Conservation (phyloP, 1,284 basidiomycete species). For the Ceratobasidium sp. region DNA sequence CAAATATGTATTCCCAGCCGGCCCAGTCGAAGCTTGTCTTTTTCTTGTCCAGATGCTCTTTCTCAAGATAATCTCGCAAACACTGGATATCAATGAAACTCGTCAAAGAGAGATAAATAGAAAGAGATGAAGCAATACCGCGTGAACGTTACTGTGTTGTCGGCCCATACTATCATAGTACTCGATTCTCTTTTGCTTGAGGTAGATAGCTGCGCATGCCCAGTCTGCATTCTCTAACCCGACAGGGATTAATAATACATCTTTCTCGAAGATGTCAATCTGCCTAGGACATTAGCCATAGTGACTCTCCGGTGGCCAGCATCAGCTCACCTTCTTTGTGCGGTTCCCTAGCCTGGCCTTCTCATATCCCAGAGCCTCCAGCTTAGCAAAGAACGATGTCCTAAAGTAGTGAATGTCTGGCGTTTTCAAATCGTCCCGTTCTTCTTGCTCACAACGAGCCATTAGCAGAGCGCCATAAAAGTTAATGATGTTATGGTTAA, state of each 20-base stretch:
- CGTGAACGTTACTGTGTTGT: slow-evolving; percentile 68
- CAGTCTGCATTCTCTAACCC: slow-evolving; percentile 95
- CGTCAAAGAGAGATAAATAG: slow-evolving; percentile 18
- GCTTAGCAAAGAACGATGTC: slow-evolving; percentile 92
- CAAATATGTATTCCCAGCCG: slow-evolving; percentile 78
- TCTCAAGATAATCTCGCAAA: slow-evolving; percentile 80
- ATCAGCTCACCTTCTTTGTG: slow-evolving; percentile 85
- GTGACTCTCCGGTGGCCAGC: background rate
- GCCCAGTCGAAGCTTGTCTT: slow-evolving; percentile 82
- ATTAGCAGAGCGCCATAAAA: slow-evolving; percentile 91
- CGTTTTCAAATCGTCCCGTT: slow-evolving; percentile 56
- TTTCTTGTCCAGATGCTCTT: slow-evolving; percentile 90
- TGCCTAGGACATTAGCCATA: slow-evolving; percentile 52
- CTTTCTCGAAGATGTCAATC: slow-evolving; percentile 93
- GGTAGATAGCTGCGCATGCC: slow-evolving; percentile 93
- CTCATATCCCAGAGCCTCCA: slow-evolving; percentile 77
- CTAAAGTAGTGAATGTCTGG: slow-evolving; percentile 84
- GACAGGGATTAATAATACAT: slow-evolving; percentile 88
- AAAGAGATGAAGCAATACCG: slow-evolving; percentile 58
- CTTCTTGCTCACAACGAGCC: slow-evolving; percentile 64
- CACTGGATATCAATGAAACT: slow-evolving; percentile 57
- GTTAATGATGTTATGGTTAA: slow-evolving; percentile 98
- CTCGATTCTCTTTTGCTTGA: slow-evolving; percentile 88
- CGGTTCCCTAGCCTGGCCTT: slow-evolving; percentile 84
- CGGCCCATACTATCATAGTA: slow-evolving; percentile 94